Percentiles rank a stretch among this genome's conserved stretches.
These are phyloP conservation scores for Hygrophorus pudorinus DNA, from an alignment of 768 basidiomycete genomes.

Conservation along the genomic window DNA sequence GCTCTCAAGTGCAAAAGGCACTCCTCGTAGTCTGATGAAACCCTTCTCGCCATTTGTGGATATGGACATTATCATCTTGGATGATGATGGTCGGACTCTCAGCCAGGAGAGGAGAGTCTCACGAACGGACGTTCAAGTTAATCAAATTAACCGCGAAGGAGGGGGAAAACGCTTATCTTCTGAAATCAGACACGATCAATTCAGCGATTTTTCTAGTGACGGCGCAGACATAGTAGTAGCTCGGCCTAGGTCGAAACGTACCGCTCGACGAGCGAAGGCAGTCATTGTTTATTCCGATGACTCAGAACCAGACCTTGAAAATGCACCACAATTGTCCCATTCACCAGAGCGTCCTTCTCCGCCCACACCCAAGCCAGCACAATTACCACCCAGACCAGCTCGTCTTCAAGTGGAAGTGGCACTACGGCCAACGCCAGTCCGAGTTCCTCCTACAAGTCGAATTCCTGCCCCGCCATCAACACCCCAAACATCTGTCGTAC, in stretches of 20 bases:
- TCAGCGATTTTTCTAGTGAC: neutral
- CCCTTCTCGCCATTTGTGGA: conserved; percentile 41
- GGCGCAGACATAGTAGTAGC: neutral
- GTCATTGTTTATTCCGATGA: conserved; percentile 3
- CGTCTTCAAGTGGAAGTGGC: no score
- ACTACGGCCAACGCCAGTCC: neutral
- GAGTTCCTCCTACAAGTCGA: no score
- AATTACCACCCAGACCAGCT: neutral
- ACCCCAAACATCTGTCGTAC: neutral
- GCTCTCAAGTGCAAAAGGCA: conserved; percentile 14
- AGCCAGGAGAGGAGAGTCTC: conserved; percentile 55
- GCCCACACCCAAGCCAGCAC: neutral
- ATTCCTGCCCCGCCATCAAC: neutral
- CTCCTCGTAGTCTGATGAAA: conserved; percentile 24
- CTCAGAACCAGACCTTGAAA: neutral
- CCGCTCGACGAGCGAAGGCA: neutral
- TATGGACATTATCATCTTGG: conserved; percentile 59
- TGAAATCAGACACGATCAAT: no score
- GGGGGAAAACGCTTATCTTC: no score
- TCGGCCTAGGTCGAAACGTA: neutral
- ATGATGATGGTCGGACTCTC: conserved; percentile 46
- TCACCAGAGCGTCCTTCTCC: neutral
- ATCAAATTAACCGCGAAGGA: conserved; percentile 17
- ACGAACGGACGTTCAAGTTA: conserved; percentile 30
- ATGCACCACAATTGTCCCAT: neutral